A percentile compares a stretch with the other conserved stretches of the same genome.
These are phyloP conservation scores for Elaeagnus macrophylla DNA, from an alignment of 306 rosid species.

Conservation along the genomic window DNA sequence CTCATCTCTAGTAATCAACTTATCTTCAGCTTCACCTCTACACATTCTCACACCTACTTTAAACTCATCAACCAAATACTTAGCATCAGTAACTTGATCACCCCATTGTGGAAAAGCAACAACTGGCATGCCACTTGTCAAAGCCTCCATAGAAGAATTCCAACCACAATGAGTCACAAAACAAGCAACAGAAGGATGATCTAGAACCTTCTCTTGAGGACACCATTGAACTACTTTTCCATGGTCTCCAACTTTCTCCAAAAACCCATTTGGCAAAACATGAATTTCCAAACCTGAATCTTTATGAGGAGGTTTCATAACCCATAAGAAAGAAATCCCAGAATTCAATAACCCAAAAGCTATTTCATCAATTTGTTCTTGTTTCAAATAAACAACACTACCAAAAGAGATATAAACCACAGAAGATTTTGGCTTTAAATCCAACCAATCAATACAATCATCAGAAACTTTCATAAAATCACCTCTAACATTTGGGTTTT, in stretches of 20 bases:
- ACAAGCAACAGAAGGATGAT: constrained; percentile 49
- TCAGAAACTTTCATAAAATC: constrained; percentile 43
- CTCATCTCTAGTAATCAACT: constrained; percentile 25
- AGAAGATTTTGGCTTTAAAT: constrained; percentile 29
- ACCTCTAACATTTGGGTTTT: constrained; percentile 21
- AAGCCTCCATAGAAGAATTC: constrained; percentile 61
- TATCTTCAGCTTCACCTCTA: constrained; percentile 24
- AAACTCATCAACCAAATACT: constrained; percentile 45
- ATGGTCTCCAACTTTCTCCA: constrained; percentile 27
- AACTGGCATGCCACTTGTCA: constrained; percentile 48
- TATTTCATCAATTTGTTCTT: too few relatives aligned
- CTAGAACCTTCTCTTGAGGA: constrained; percentile 49
- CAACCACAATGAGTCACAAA: constrained; percentile 72
- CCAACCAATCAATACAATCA: constrained; percentile 50
- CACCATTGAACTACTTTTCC: constrained; percentile 62
- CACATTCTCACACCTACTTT: constrained; percentile 30
- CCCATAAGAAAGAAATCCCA: constrained; percentile 49
- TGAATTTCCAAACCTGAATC: background rate
- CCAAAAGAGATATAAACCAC: constrained; percentile 69
- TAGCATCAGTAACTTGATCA: constrained; percentile 63
- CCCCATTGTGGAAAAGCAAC: constrained; percentile 82
- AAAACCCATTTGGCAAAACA: constrained; percentile 38
- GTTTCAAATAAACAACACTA: constrained; percentile 35
- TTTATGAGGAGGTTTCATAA: constrained; percentile 31
- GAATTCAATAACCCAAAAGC: constrained; percentile 49